A percentile compares a stretch with the other conserved stretches of the same genome.
phyloP scores from a whole-genome alignment of 78 protist genomes.

The Protostelium mycophagum region DNA sequence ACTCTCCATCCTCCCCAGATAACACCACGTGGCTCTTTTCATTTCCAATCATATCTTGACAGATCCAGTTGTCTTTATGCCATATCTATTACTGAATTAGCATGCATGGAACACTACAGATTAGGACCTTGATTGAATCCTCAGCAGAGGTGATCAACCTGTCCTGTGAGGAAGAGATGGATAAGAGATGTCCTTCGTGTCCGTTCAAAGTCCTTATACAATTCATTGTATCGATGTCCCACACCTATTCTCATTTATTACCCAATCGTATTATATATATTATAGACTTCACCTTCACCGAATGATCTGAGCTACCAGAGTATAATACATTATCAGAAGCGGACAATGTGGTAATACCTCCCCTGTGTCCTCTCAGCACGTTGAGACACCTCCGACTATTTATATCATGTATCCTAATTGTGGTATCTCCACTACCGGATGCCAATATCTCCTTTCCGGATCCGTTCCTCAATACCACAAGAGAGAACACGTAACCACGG shows the following conservation, averaged over 20 bases:
- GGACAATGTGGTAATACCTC: neutral
- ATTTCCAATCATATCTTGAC: neutral
- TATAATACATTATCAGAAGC: neutral
- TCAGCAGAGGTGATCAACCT: neutral
- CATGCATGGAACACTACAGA: no score
- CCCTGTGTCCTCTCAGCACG: neutral
- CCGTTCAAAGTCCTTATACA: neutral
- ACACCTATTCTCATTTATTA: neutral
- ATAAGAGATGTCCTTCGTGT: neutral
- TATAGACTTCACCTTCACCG: neutral
- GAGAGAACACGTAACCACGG: neutral
- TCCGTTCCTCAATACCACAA: neutral
- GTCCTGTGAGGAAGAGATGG: neutral
- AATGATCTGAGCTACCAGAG: neutral
- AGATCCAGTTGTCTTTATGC: neutral
- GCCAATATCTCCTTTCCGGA: neutral
- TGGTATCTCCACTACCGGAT: neutral
- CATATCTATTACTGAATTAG: no score
- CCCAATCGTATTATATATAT: no score
- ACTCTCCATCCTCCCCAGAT: neutral
- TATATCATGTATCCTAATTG: neutral
- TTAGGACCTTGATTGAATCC: neutral
- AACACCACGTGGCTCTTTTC: neutral
- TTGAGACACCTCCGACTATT: neutral
- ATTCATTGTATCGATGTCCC: neutral